These are phyloP conservation scores for Ananas comosus DNA, from an alignment of 176 grass and related monocot species.

Conservation along the genomic window DNA sequence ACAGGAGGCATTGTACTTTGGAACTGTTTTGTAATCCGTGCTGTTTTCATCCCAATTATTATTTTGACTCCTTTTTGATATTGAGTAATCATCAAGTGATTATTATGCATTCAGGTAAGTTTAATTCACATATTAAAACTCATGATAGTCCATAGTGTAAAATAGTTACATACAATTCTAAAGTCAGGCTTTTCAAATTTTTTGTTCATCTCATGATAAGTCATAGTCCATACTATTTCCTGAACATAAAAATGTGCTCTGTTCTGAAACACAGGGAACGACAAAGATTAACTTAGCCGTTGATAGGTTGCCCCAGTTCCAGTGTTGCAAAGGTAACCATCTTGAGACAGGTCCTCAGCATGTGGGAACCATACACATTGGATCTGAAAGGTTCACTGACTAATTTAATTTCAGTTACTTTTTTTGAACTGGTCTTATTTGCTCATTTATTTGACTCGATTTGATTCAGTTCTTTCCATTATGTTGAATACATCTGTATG, in stretches of 20 bases:
- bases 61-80: neutral
- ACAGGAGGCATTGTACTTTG: neutral
- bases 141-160: neutral
- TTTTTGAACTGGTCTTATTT: neutral
- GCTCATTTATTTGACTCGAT: neutral
- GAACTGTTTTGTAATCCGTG: neutral
- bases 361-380: slow-evolving; percentile 95
- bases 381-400: slow-evolving; percentile 63
- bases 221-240: slow-evolving; percentile 1
- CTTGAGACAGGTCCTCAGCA: slow-evolving; percentile 70
- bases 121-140: slow-evolving; percentile 2
- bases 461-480: neutral
- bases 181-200: neutral
- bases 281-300: slow-evolving; percentile 98
- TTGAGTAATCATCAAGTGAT: neutral
- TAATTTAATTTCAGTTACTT: neutral
- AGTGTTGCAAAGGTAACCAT: slow-evolving; percentile 52
- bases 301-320: slow-evolving; percentile 81
- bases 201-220: neutral
- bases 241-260: neutral
- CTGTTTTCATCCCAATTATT: neutral
- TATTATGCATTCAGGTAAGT: neutral
- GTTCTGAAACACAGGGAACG: slow-evolving; percentile 52
- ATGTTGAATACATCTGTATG: neutral
- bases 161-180: neutral